Evolutionary conservation across 805 yeast genomes (phyloP), one percentile per base, ranked within the genome.

Genomic region (Zygoascus bituminiphila): DNA sequence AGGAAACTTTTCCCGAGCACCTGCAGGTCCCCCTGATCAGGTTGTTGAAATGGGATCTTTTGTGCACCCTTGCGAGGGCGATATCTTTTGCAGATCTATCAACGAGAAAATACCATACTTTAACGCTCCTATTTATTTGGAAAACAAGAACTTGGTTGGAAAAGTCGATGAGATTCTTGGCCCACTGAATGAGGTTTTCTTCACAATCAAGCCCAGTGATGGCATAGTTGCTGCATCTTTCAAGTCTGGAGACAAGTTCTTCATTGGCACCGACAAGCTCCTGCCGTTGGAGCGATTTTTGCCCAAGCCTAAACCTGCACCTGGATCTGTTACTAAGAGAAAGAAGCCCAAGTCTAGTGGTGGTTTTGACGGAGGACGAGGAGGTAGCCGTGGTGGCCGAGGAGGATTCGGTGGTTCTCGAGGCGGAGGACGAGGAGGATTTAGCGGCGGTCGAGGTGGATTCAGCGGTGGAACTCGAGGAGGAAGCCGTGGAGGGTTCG

Each of bases 131-230:
- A 89, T 93, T 61, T 93, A 84, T 68, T 77, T 93, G 59, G 98
- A 93, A 67, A 91, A 93, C 76, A 93, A 93, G 66, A 84, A 95
- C 22, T 93, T 84, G 64, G 82, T 93, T 43, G 99, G 99, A 61
- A 93, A 93, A 69, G 95, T 93, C 51, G 99, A 93, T 67, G 99
- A 93, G 75, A 93, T 93, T 54, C 77, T 93, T 58, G 99, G 99
- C 45, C 98, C 98, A 43, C 72, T 93, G 65, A 93, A 93, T 66
- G 98, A 93, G 71, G 97, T 93, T n/a, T 91, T 78, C 66, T 93
- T 93, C 77, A 93, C 99, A 35, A 82, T 93, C 59, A 93, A 93
- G 72, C 93, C 97, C 50, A 75, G 85, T 46, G 98, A 93, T 65
- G 99, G 99, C 64, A 93, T 93, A 46, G 93, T 85, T 66, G 96